Conservation (phyloP, 257 asterid genomes). For the Echium plantagineum region DNA sequence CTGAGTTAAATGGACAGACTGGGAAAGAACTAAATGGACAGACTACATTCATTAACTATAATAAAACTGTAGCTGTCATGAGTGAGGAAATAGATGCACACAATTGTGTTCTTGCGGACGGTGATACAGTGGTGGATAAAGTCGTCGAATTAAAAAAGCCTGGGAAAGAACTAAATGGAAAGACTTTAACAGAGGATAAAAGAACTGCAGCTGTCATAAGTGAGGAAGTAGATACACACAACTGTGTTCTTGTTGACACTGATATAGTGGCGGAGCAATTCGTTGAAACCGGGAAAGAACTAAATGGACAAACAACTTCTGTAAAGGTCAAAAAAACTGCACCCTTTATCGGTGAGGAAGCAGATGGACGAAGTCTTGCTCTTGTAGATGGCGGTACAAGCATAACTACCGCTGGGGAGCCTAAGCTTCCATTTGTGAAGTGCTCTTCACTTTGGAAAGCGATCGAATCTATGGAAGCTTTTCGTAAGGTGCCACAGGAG, state of each 20-base stretch:
- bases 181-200: too few species aligned
- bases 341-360: not conserved
- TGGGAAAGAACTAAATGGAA: not conserved
- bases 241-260: constrained; percentile 18
- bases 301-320: constrained; percentile 8
- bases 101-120: constrained; percentile 14
- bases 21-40: constrained; percentile 6
- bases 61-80: too few species aligned
- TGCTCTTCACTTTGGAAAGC: constrained; percentile 50
- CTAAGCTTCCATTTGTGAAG: constrained; percentile 53
- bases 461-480: constrained; percentile 60
- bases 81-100: not conserved
- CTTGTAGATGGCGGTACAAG: not conserved
- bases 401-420: not conserved
- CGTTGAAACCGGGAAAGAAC: constrained; percentile 3
- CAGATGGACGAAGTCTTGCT: not conserved
- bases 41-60: too few species aligned
- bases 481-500: constrained; percentile 54
- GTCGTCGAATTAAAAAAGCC: constrained; percentile 15
- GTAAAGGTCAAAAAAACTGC: not conserved
- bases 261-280: constrained; percentile 16
- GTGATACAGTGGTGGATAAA: constrained; percentile 17
- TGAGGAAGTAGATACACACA: not conserved
- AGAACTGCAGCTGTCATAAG: too few species aligned
- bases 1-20: constrained; percentile 13